Evolutionary conservation across 2,329 filamentous ascomycete species (phyloP).

Genomic region (Fusarium sp.): DNA sequence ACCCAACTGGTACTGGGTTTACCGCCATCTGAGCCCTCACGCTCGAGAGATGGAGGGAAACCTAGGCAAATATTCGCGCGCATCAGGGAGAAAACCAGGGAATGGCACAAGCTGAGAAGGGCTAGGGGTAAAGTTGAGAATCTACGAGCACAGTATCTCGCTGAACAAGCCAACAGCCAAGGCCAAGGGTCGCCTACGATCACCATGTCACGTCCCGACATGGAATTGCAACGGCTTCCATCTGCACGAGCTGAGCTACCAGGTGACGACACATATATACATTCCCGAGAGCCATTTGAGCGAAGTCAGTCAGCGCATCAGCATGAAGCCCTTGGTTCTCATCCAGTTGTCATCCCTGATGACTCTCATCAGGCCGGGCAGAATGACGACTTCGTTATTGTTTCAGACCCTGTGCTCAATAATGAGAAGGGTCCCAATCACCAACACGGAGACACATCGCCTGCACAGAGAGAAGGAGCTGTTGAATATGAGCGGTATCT

Average conservation of each 20-base stretch:
- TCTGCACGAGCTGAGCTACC: background rate
- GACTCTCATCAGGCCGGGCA: background rate
- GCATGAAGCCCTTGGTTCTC: conserved; percentile 7
- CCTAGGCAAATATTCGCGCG: background rate
- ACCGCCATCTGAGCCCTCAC: background rate
- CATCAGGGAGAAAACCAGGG: background rate
- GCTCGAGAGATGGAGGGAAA: background rate
- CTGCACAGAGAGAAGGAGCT: background rate
- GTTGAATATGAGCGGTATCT: background rate
- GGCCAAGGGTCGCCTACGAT: background rate
- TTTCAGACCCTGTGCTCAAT: background rate
- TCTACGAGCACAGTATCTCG: background rate
- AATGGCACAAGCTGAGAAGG: background rate
- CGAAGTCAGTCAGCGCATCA: background rate
- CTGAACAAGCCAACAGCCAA: background rate
- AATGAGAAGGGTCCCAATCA: background rate
- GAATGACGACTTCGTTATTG: background rate
- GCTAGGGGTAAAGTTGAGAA: background rate
- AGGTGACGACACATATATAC: background rate
- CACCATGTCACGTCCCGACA: background rate
- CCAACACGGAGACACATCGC: background rate
- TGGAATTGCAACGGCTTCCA: background rate
- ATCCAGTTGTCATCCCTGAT: background rate
- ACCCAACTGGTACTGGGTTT: background rate
- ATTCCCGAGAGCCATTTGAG: background rate